phyloP scores from a whole-genome alignment of 768 basidiomycete genomes.

The Pholiota conissans region DNA sequence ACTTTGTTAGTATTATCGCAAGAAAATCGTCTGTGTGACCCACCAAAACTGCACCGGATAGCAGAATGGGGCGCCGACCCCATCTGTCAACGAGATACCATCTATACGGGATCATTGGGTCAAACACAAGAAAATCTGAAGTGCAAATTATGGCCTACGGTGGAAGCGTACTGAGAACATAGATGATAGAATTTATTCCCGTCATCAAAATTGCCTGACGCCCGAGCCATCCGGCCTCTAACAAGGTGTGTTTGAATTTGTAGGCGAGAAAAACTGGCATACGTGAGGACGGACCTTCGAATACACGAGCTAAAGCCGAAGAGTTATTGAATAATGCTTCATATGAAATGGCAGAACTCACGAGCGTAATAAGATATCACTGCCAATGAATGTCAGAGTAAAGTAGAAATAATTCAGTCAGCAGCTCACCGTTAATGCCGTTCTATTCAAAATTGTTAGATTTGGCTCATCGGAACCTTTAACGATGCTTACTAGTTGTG shows the following conservation, averaged over 20 bases:
- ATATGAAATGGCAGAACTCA: slow-evolving; percentile 38
- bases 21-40: slow-evolving; percentile 19
- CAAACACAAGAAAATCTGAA: neutral
- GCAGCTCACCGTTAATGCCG: slow-evolving; percentile 80
- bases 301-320: slow-evolving; percentile 67
- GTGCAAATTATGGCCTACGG: slow-evolving; percentile 51
- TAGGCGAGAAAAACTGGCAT: neutral
- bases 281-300: slow-evolving; percentile 63
- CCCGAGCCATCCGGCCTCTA: slow-evolving; percentile 94
- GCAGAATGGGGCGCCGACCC: slow-evolving; percentile 83
- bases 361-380: slow-evolving; percentile 95
- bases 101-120: slow-evolving; percentile 35
- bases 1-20: neutral
- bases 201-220: slow-evolving; percentile 95
- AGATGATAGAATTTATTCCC: slow-evolving; percentile 86
- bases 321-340: neutral
- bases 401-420: slow-evolving; percentile 2
- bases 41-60: slow-evolving; percentile 82
- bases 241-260: slow-evolving; percentile 5
- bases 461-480: neutral
- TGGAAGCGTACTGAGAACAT: slow-evolving; percentile 76
- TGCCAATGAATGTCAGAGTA: slow-evolving; percentile 24
- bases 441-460: slow-evolving; percentile 50
- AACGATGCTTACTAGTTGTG: slow-evolving; percentile 72
- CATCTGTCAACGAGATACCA: slow-evolving; percentile 94